A percentile compares a stretch with the other conserved stretches of the same genome.
These are phyloP conservation scores for Verticillium nubilum DNA, from an alignment of 2,329 filamentous ascomycete genomes.

Conservation along the genomic window DNA sequence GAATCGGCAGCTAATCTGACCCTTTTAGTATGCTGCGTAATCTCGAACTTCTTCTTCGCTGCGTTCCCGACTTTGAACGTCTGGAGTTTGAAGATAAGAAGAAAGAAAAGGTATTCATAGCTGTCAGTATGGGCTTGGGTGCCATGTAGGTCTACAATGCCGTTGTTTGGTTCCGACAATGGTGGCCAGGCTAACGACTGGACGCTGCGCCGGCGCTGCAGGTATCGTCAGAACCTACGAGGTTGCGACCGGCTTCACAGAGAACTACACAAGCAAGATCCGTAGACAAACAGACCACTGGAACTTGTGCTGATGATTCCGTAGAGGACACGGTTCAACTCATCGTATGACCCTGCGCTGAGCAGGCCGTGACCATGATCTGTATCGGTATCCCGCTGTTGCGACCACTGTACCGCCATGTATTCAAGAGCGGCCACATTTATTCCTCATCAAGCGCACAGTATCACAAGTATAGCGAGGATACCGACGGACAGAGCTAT, in stretches of 20 bases:
- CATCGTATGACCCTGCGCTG: slow-evolving; percentile 30
- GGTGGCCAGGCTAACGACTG: not conserved
- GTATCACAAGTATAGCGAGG: not conserved
- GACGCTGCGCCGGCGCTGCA: slow-evolving; percentile 16
- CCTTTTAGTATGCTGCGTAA: slow-evolving; percentile 7
- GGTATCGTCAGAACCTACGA: slow-evolving; percentile 20
- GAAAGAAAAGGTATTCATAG: slow-evolving; percentile 30
- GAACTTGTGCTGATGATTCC: slow-evolving; percentile 1
- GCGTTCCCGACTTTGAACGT: slow-evolving; percentile 36
- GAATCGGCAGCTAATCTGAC: not conserved
- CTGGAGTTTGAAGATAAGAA: slow-evolving; percentile 30
- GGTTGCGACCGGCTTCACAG: slow-evolving; percentile 18
- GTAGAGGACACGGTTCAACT: slow-evolving; percentile 26
- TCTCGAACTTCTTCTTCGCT: slow-evolving; percentile 31
- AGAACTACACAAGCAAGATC: slow-evolving; percentile 11
- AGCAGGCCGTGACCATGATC: slow-evolving; percentile 24
- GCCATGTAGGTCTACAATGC: slow-evolving; percentile 14
- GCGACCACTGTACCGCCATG: not conserved
- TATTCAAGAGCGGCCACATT: not conserved
- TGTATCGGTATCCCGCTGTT: not conserved
- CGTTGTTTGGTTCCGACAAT: slow-evolving; percentile 16
- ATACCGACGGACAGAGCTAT: not conserved
- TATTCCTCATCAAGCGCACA: not conserved
- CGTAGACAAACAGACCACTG: too few species aligned
- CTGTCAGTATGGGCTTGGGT: slow-evolving; percentile 15